Evolutionary conservation across 192 early-diverging fungal species (phyloP).

Genomic region (Chytriomyces sp.): DNA sequence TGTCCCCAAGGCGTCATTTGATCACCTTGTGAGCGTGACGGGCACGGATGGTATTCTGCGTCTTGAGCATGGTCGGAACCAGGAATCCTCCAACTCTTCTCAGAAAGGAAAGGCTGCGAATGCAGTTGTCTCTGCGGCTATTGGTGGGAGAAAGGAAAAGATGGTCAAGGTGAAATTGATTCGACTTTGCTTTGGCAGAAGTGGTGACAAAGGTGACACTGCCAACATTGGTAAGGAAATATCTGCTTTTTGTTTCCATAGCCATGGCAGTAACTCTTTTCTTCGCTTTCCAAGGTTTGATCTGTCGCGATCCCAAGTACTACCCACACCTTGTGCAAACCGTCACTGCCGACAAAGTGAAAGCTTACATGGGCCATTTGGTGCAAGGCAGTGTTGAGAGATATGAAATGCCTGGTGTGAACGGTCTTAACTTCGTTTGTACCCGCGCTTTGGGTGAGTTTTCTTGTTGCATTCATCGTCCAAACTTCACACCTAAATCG

Average conservation of each 20-base stretch:
- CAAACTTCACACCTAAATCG: not conserved
- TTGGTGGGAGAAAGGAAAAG: slow-evolving; percentile 11
- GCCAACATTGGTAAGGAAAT: slow-evolving; percentile 53
- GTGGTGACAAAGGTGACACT: slow-evolving; percentile 71
- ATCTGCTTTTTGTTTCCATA: not conserved
- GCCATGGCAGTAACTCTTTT: not conserved
- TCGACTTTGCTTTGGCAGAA: slow-evolving; percentile 62
- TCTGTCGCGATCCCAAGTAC: slow-evolving; percentile 63
- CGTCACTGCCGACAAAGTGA: slow-evolving; percentile 57
- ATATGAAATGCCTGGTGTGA: slow-evolving; percentile 62
- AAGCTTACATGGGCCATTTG: slow-evolving; percentile 64
- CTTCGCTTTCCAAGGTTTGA: slow-evolving; percentile 46
- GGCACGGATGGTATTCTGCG: slow-evolving; percentile 3
- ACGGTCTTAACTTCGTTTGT: slow-evolving; percentile 68
- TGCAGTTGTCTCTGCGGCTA: not conserved
- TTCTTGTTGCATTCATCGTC: not conserved
- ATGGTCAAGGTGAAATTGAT: slow-evolving; percentile 58
- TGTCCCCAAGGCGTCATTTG: slow-evolving; percentile 55
- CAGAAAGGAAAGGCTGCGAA: not conserved
- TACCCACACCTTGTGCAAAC: slow-evolving; percentile 59
- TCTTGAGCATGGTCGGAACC: not conserved
- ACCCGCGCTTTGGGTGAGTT: slow-evolving; percentile 60
- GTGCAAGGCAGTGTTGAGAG: slow-evolving; percentile 63
- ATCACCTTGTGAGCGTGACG: slow-evolving; percentile 44
- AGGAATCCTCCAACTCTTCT: not conserved